Percentiles rank a stretch among this genome's conserved stretches.
Evolutionary conservation across 768 basidiomycete species (phyloP).

Genomic region (Lyophyllum atratum): DNA sequence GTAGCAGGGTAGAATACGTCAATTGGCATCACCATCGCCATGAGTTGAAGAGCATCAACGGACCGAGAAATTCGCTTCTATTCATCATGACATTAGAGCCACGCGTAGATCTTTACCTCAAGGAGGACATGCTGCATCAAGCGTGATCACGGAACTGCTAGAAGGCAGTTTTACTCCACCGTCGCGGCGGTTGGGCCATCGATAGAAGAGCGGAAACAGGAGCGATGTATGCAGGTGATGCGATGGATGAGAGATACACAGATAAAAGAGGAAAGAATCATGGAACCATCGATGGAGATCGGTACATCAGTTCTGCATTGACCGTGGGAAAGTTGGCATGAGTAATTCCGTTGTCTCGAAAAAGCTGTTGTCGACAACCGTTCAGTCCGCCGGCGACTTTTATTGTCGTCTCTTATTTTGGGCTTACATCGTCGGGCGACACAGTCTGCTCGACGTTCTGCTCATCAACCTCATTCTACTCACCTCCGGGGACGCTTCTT

Average conservation of each 20-base stretch:
- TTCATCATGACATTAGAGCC: slow-evolving; percentile 6
- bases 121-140: background rate
- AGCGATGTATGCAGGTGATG: slow-evolving; percentile 9
- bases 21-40: background rate
- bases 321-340: slow-evolving; percentile 19
- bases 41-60: background rate
- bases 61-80: slow-evolving; percentile 5
- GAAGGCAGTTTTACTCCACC: slow-evolving; percentile 1
- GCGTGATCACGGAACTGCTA: background rate
- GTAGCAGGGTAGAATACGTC: background rate
- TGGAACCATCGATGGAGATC: slow-evolving; percentile 12
- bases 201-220: background rate
- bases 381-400: slow-evolving; percentile 7
- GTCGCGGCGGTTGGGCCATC: background rate
- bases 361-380: slow-evolving; percentile 14
- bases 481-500: slow-evolving; percentile 20
- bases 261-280: background rate
- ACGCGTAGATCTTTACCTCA: slow-evolving; percentile 11
- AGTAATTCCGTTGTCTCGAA: slow-evolving; percentile 20
- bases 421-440: slow-evolving; percentile 17
- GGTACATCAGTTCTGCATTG: slow-evolving; percentile 6
- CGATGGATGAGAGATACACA: slow-evolving; percentile 1
- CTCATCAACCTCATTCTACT: slow-evolving; percentile 2
- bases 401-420: slow-evolving; percentile 8
- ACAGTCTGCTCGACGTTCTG: slow-evolving; percentile 14